A percentile compares a stretch with the other conserved stretches of the same genome.
These are phyloP conservation scores for Osmozyma mogii DNA, from an alignment of 805 yeast genomes.

Conservation along the genomic window DNA sequence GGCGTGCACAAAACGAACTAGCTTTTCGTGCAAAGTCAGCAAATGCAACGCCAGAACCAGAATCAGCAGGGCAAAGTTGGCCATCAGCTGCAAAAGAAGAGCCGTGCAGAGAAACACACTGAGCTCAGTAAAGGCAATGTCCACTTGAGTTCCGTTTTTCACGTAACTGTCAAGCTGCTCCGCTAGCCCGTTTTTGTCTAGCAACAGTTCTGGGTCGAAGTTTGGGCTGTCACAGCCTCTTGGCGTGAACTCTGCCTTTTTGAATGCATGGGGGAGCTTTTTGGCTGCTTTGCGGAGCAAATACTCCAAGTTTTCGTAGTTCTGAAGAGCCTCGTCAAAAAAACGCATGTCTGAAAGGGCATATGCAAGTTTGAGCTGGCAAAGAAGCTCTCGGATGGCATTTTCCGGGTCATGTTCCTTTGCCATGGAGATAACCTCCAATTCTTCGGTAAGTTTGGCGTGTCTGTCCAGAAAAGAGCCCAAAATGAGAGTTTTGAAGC, in stretches of 20 bases:
- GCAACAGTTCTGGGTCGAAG: constrained; percentile 6
- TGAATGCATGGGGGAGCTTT: constrained; percentile 2
- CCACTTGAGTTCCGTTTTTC: constrained; percentile 5
- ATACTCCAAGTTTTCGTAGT: constrained; percentile 29
- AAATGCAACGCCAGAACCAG: constrained; percentile 36
- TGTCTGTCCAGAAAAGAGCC: constrained; percentile 35
- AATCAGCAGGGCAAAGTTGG: constrained; percentile 26
- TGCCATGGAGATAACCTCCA: constrained; percentile 15
- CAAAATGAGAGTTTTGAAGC: constrained; percentile 42
- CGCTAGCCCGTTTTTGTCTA: constrained; percentile 4
- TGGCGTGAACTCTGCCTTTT: background rate
- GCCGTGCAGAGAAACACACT: constrained; percentile 31
- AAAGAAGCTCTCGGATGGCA: constrained; percentile 20
- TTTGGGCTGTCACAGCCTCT: constrained; percentile 2
- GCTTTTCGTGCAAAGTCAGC: constrained; percentile 29
- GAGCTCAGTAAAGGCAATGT: constrained; percentile 1
- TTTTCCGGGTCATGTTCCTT: constrained; percentile 15
- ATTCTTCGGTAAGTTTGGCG: constrained; percentile 14
- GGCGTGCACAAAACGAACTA: constrained; percentile 35
- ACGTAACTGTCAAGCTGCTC: constrained; percentile 4
- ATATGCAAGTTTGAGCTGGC: constrained; percentile 44
- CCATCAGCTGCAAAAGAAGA: constrained; percentile 26
- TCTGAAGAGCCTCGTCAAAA: constrained; percentile 49
- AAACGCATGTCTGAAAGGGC: constrained; percentile 49
- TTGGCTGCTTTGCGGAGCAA: no score